Percentiles rank a stretch among this genome's conserved stretches.
phyloP scores from a whole-genome alignment of 768 basidiomycete species.

The Crucibulum laeve region DNA sequence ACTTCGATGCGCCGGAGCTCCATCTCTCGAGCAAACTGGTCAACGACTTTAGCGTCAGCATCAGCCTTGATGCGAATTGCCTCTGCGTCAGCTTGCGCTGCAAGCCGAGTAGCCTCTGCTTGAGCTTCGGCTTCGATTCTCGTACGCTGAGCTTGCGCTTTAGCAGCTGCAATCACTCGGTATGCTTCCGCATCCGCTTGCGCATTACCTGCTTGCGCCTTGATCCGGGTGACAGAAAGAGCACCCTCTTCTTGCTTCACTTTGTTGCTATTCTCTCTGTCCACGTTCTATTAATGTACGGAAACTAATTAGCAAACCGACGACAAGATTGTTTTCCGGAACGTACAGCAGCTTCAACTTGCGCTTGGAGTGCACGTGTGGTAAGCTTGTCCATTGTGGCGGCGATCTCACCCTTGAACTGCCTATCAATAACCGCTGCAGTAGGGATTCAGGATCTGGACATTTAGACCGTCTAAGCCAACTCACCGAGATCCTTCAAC shows the following conservation, averaged over 20 bases:
- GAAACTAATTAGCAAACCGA: not conserved
- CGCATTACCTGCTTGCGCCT: constrained; percentile 59
- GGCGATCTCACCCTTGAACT: constrained; percentile 88
- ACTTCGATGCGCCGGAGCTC: constrained; percentile 65
- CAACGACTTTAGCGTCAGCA: constrained; percentile 57
- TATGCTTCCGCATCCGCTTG: constrained; percentile 78
- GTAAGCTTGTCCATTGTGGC: constrained; percentile 83
- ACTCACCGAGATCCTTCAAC: constrained; percentile 70
- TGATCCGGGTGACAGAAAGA: constrained; percentile 72
- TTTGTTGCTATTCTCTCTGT: constrained; percentile 83
- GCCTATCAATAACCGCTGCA: constrained; percentile 77
- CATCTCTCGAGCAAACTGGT: constrained; percentile 77
- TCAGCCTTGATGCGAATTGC: constrained; percentile 60
- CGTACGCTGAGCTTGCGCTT: constrained; percentile 63
- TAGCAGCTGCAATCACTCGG: constrained; percentile 65
- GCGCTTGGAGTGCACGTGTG: constrained; percentile 75
- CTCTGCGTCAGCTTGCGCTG: constrained; percentile 71
- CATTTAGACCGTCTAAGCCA: not conserved
- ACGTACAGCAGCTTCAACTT: constrained; percentile 80
- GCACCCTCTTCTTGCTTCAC: constrained; percentile 83
- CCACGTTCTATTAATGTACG: constrained; percentile 56
- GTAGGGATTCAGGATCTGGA: not conserved
- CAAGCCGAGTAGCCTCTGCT: constrained; percentile 72
- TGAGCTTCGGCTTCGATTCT: constrained; percentile 77
- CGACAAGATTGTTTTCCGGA: not conserved